Base-by-base conservation (phyloP, 768 basidiomycete genomes). In the Kwoniella pini region DNA sequence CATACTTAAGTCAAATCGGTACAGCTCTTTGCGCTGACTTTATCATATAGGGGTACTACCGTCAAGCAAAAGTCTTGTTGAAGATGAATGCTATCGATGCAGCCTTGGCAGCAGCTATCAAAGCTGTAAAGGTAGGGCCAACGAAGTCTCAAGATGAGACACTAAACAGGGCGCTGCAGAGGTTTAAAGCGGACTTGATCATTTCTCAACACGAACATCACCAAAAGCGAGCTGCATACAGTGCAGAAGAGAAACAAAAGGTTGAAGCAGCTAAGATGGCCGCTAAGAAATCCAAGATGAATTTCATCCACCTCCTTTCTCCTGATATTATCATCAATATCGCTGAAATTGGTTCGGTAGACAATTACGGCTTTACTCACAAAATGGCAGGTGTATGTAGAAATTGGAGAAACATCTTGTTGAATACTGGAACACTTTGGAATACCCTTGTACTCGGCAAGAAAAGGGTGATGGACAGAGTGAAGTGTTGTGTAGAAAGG, bases 281-380 rank as follows among this genome's bases (percentile, higher is more conserved):
- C 15, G 51, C 59, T 9, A 45, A 42, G 26, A 54, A 43, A 53
- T 5, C 52, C 2, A 30, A 38, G 13, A 46, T 61, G 30, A 61
- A 61, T 33, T 61, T 52, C 27, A 54, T 49, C 15, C 38, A 61
- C 21, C 30, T 43, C 15, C 40, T 65, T 1, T 56, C 54, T 13
- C 45, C 57, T 6, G 64, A 65, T 44, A 42, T 61, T 30, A 42
- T 65, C 24, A 51, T 61, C 43, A 52, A 36, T 13, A 61, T 65
- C 26, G 64, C 55, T 24, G 54, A 65, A 33, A 40, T 40, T 24
- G 59, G 57, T 1, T 50, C 48, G 31, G 10, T 57, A 26, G 42
- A 38, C 12, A 54, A 61, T n/a, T 24, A 55, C 0, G 40, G 49
- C 9, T 53, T 57, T 26, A 43, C 31, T 1, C 12, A 48, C 22